Conservation (phyloP, 306 rosid species). For the Phaseolus lunatus region DNA sequence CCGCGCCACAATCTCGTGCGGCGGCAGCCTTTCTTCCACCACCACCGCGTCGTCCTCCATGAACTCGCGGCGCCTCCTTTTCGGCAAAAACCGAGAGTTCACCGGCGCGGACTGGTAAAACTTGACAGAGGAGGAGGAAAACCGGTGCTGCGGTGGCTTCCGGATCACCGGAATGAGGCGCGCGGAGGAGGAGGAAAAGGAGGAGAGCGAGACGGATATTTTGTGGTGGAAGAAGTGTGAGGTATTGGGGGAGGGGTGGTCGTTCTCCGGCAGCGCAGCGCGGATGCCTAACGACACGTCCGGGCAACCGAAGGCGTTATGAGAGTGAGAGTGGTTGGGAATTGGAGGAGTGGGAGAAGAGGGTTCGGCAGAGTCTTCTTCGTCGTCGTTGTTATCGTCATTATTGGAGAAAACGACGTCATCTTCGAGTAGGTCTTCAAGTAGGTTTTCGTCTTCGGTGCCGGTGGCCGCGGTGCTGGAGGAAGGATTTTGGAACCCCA, state of each 20-base stretch:
- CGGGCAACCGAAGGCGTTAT: slow-evolving; percentile 38
- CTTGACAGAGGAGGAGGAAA: slow-evolving; percentile 52
- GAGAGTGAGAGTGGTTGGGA: slow-evolving; percentile 41
- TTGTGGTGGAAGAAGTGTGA: slow-evolving; percentile 61
- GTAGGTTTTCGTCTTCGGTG: too few relatives aligned
- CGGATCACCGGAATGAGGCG: slow-evolving; percentile 33
- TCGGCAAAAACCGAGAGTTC: slow-evolving; percentile 67
- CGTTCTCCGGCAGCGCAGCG: slow-evolving; percentile 77
- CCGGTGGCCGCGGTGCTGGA: background rate
- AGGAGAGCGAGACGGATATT: slow-evolving; percentile 28
- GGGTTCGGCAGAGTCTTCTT: slow-evolving; percentile 55
- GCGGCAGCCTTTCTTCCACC: slow-evolving; percentile 74
- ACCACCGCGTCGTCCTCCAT: slow-evolving; percentile 47
- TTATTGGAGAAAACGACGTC: slow-evolving; percentile 70
- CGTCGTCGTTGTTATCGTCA: slow-evolving; percentile 47
- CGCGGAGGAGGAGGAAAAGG: slow-evolving; percentile 35
- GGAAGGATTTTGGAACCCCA: slow-evolving; percentile 28
- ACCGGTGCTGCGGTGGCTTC: slow-evolving; percentile 25
- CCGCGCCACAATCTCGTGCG: slow-evolving; percentile 74
- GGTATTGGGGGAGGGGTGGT: slow-evolving; percentile 46
- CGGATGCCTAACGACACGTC: slow-evolving; percentile 83
- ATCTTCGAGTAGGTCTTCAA: slow-evolving; percentile 73
- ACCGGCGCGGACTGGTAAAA: slow-evolving; percentile 81
- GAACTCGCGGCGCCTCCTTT: slow-evolving; percentile 45
- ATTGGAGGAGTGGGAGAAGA: slow-evolving; percentile 50